These are phyloP conservation scores for Penicillium sclerotigenum DNA, from an alignment of 2,329 filamentous ascomycete genomes.

Conservation along the genomic window DNA sequence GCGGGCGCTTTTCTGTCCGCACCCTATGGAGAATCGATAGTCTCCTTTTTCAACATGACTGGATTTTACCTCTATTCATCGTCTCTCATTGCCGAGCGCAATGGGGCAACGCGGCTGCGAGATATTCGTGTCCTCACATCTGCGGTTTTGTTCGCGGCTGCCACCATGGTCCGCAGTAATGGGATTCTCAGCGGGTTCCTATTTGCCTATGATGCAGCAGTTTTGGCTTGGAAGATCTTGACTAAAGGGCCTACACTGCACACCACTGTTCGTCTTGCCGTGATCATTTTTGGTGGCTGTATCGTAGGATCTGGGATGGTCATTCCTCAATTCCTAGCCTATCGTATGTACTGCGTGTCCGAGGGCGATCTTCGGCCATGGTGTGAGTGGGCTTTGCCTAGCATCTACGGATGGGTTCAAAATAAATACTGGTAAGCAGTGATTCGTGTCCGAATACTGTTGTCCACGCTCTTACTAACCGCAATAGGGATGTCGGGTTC, in stretches of 20 bases:
- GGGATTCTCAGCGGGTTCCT: constrained; percentile 77
- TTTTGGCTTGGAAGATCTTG: constrained; percentile 44
- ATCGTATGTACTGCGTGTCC: constrained; percentile 63
- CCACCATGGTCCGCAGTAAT: constrained; percentile 77
- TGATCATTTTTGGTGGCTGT: constrained; percentile 64
- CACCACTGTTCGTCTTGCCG: constrained; percentile 53
- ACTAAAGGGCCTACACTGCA: constrained; percentile 34
- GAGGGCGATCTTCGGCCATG: constrained; percentile 57
- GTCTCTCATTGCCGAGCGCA: constrained; percentile 33
- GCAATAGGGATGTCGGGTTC: constrained; percentile 75
- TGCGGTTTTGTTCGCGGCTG: constrained; percentile 67
- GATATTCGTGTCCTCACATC: constrained; percentile 58
- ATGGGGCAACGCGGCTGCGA: constrained; percentile 25
- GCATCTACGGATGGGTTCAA: constrained; percentile 90
- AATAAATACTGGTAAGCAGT: constrained; percentile 75
- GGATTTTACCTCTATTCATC: constrained; percentile 69
- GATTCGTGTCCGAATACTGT: background rate
- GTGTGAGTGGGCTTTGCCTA: constrained; percentile 72
- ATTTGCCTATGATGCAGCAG: constrained; percentile 62
- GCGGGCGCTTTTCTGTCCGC: constrained; percentile 86
- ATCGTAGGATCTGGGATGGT: constrained; percentile 65
- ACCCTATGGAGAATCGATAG: constrained; percentile 78
- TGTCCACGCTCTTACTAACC: background rate
- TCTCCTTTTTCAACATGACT: constrained; percentile 71
- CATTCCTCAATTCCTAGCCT: constrained; percentile 73